These are phyloP conservation scores for Colletotrichum cereale DNA, from an alignment of 2,329 filamentous ascomycete genomes.

Conservation along the genomic window DNA sequence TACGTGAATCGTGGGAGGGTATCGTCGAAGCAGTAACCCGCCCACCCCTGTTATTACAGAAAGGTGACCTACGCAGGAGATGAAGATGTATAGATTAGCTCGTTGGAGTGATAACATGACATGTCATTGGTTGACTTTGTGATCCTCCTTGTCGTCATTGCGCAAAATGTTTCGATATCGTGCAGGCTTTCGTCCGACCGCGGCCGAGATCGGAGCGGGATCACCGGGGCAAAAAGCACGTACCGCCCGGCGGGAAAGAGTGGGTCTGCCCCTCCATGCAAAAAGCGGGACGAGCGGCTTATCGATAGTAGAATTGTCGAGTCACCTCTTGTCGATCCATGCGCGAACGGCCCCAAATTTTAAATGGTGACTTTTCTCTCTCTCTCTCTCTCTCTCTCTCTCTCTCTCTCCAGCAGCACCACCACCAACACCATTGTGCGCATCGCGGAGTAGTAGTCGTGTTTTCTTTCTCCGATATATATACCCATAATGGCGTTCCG, in stretches of 20 bases:
- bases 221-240: neutral
- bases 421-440: conserved; percentile 15
- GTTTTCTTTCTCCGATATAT: conserved; percentile 8
- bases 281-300: conserved; percentile 15
- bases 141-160: neutral
- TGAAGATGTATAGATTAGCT: too few species aligned
- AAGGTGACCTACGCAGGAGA: too few species aligned
- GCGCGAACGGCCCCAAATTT: conserved; percentile 37
- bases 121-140: neutral
- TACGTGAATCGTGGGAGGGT: neutral
- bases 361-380: conserved; percentile 12
- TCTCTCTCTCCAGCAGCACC: neutral
- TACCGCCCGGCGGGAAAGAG: neutral
- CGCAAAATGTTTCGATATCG: neutral
- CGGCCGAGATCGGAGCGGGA: conserved; percentile 20
- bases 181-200: neutral
- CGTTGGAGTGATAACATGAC: neutral
- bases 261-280: conserved; percentile 9
- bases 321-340: conserved; percentile 30
- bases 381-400: neutral
- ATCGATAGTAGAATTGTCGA: conserved; percentile 34
- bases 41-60: too few species aligned
- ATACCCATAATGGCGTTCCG: conserved; percentile 57
- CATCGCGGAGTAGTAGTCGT: neutral
- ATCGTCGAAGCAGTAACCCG: neutral